A percentile compares a stretch with the other conserved stretches of the same genome.
Conservation (phyloP, 192 early-diverging fungal genomes). For the Backusella mclennaniae region DNA sequence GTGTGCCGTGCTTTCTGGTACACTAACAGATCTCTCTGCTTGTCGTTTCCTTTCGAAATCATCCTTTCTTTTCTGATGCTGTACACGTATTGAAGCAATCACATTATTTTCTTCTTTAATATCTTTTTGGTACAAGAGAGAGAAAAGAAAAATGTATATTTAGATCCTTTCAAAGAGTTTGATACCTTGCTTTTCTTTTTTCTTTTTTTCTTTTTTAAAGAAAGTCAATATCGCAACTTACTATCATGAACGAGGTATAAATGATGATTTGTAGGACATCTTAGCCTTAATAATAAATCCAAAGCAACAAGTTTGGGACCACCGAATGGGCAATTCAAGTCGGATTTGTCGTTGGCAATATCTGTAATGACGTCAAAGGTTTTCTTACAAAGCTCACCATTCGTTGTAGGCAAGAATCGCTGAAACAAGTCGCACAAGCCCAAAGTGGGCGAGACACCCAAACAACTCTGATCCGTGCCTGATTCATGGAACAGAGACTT, state of each 20-base stretch:
- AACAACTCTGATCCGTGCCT: constrained; percentile 25
- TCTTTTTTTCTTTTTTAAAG: neutral
- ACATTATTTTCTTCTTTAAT: constrained; percentile 6
- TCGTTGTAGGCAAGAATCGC: constrained; percentile 36
- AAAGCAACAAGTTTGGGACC: constrained; percentile 47
- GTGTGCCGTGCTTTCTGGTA: neutral
- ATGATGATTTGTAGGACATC: constrained; percentile 51
- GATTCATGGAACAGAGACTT: neutral
- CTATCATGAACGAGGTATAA: constrained; percentile 40
- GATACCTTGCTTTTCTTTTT: neutral
- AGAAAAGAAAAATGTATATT: neutral
- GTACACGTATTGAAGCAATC: neutral
- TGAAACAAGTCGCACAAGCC: constrained; percentile 51
- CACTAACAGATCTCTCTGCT: constrained; percentile 2
- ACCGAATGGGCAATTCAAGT: constrained; percentile 31
- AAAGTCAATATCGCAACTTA: constrained; percentile 1
- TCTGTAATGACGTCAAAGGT: constrained; percentile 40
- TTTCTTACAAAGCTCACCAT: constrained; percentile 29
- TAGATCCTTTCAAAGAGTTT: constrained; percentile 1
- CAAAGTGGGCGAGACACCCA: constrained; percentile 33
- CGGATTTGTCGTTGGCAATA: constrained; percentile 36
- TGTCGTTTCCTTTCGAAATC: neutral
- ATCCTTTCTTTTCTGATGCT: constrained; percentile 13
- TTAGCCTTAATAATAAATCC: constrained; percentile 49
- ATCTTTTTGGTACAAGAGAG: neutral